Base-by-base conservation (phyloP, 75 land plant species). In the Larix kaempferi region DNA sequence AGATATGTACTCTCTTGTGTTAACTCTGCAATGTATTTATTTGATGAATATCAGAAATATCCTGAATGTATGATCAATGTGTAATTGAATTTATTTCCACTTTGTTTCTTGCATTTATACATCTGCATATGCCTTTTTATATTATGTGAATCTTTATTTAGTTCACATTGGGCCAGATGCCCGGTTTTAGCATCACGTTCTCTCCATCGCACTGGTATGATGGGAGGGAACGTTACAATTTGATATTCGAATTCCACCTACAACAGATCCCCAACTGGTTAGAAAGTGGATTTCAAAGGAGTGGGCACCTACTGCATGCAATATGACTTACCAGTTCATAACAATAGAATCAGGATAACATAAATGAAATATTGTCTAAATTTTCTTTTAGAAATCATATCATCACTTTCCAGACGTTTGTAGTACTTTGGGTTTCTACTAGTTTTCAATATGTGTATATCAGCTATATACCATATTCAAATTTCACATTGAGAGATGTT, bases 231-330 rank as follows among this genome's bases (percentile, higher is more conserved):
- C n/a, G n/a, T n/a, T n/a, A n/a, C n/a, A n/a, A 3, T 95, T 91
- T 69, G 91, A 93, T 79, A 59, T 95, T 80, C 82, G 95, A 8
- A n/a, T 95, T 71, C 91, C 93, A 69, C 93, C 96, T 44, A 84
- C 86, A 2, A 88, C 80, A 59, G 91, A 91, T 66, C 78, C 89
- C 3, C 84, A 81, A 23, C 62, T 74, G 19, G 49, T 95, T 56
- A 78, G 69, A 74, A 86, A 77, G 73, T 86, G 89, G 71, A 89
- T 95, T 65, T 82, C 82, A 13, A 84, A 90, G 23, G 98, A 95
- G 80, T 95, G 98, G 98, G 98, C 93, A 54, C 98, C 98, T 29
- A 75, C 90, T 56, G 26, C 52, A 19, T 80, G 88, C 71, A 95
- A 95, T 82, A 79, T 95, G 87, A 76, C 95, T 8, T 89, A 76